Base-by-base conservation (phyloP, 257 asterid species). In the Cinchona pubescens region DNA sequence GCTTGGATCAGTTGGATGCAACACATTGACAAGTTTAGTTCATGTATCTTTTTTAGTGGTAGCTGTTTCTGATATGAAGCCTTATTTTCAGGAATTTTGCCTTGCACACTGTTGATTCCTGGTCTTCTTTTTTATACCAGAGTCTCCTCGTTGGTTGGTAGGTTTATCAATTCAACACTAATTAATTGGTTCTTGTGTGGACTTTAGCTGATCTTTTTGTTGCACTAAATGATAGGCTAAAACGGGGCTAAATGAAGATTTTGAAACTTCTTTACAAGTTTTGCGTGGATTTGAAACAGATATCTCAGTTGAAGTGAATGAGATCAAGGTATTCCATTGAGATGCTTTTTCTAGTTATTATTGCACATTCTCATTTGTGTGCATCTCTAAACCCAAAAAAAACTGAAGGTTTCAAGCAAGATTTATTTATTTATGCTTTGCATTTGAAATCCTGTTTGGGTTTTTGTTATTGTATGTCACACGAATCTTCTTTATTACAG, bases 61-160 rank as follows among this genome's bases (percentile, higher is more conserved):
- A 45, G 23, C 68, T 56, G 23, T 73, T 5, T 34, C 71, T 29
- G 14, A 72, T 43, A n/a, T 14, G 68, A 68, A 35, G 9, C 53
- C 9, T 45, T 34, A 9, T 79, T 45, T 80, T 75, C 86, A 90
- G 97, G 97, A 76, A 87, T 85, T 76, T 73, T 92, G 75, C 98
- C 98, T n/a, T 92, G 97, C 86, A 78, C 89, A 65, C 18, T 92
- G 76, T 83, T 92, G 96, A 88, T 92, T 69, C 98, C 96, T 71
- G 92, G 97, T 70, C 94, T 92, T n/a, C 68, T 92, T 92, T 83
- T 92, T 92, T 56, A 87, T 92, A 76, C 97, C 97, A n/a, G 98
- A 92, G 72, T 90, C 98, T 79, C 98, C 98, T 79, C 97, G 96
- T 85, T 92, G 98, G 97, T 85, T 92, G 98, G 98, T 92, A 90